Base-by-base conservation (phyloP, 192 early-diverging fungal genomes). In the Coemansia guatemalensis region DNA sequence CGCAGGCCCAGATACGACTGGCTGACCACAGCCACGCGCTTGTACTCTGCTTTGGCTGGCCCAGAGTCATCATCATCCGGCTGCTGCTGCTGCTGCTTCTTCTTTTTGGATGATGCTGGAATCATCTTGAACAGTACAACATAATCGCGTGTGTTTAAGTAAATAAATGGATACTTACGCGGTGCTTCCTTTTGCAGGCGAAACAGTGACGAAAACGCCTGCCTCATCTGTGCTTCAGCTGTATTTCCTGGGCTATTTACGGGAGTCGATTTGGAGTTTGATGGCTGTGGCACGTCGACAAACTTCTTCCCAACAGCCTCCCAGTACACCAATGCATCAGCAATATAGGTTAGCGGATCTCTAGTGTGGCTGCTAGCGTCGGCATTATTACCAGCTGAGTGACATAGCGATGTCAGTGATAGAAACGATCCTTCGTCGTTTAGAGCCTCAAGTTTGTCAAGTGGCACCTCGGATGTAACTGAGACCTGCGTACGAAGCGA, bases 401-500 rank as follows among this genome's bases (percentile, higher is more conserved):
- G 35, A 22, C 67, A 63, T 11, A 78, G 53, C 14, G 70, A 69
- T 5, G 75, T 78, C 22, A 62, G 58, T 0, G 65, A 33, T 11
- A 78, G 51, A 29, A 78, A 54, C 7, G 62, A 54, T 12, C 48
- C 49, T 3, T 62, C 62, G 4, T 73, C 64, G 7, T 24, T 22
- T 12, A 79, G 60, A 8, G 21, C 6, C 14, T 67, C 64, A 17
- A 79, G 48, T 5, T 33, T 49, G 1, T 39, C 5, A 7, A 80
- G 61, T 23, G 68, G 68, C 0, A 3, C 11, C 18, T 63, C 56
- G 0, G 64, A 60, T 0, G 77, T 68, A 6, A 74, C 23, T 12
- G 71, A 71, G 1, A 80, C 26, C 5, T 80, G 77, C 0, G 71
- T 74, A 22, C 77, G 67, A 30, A 80, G 64, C 5, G 77, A 74